Evolutionary conservation across 2,329 filamentous ascomycete genomes (phyloP), one percentile per base, ranked within the genome.

Genomic region (Penicillium sp.): DNA sequence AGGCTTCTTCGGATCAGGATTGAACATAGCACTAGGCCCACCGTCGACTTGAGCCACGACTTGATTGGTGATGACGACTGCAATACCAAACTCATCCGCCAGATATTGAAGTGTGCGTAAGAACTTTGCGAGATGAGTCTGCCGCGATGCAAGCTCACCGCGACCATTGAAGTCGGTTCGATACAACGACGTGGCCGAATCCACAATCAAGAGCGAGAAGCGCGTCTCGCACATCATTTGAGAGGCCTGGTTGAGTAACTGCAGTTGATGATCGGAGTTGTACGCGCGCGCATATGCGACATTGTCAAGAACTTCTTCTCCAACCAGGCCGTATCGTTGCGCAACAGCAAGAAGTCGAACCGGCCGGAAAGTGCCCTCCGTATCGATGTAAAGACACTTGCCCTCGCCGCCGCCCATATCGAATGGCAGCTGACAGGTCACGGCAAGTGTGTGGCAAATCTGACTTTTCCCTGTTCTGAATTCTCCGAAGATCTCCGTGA

Each of bases 141-240:
- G 93, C 55, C 93, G 80, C 43, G 87, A 90, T n/a, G 90, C 95
- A 29, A 98, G 79, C 70, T 98, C 93, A 49, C 93, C 94, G 69
- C 93, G 86, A n/a, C 93, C 93, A 54, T 90, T 82, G 70, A 97
- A 98, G 65, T 98, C 93, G 0, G 93, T 98, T 57, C 93, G 84
- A 70, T 98, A 98, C 3, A 98, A 79, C 2, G 91, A 86, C 0
- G 93, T 98, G 11, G 94, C 94, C 48, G 90, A 95, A 71, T 98
- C 93, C 48, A 98, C 93, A 42, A 98, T 84, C 43, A 98, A 82
- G 7, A 98, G 79, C 3, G 93, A 97, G 70, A 98, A 98, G 4
- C 93, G 84, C 0, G 93, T 98, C 74, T 98, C 94, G 49, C 90
- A 96, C 94, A 98, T 98, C 93, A 98, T 98, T 53, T 90, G 84